Base-by-base conservation (phyloP, 257 asterid species). In the Rhazya stricta region DNA sequence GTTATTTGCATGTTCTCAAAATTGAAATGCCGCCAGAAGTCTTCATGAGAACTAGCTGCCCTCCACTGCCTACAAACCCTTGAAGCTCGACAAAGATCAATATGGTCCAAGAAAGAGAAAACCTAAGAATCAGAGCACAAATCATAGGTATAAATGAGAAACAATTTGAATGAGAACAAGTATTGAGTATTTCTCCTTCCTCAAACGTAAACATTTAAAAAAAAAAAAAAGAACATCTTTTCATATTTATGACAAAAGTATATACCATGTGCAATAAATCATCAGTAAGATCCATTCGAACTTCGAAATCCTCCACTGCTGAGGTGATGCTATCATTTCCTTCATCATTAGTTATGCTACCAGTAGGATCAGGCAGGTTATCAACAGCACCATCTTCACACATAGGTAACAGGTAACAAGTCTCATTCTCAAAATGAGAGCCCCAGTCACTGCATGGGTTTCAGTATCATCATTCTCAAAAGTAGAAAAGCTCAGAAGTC, bases 21-120 rank as follows among this genome's bases (percentile, higher is more conserved):
- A 86, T 95, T 89, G 82, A 92, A 82, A 86, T 79, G 84, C 67
- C 96, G 92, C 98, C 98, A 92, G 83, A 95, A 95, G 80, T 95
- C 98, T 86, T 95, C 99, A 80, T 95, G 99, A 72, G 97, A 87
- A 84, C 96, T 91, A 63, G 97, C 94, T 70, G 87, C 91, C 81
- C 97, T 89, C 99, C 99, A 95, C 87, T 92, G 99, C 85, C 83
- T 83, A 84, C 98, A 95, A 78, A 92, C 98, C 77, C 86, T 83
- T 77, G 98, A 91, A 27, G 96, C 96, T 82, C 89, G 93, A 83
- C 99, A 95, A 79, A 95, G 98, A 83, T 92, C 93, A 72, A 86
- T 74, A 77, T 92, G 97, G 67, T 76, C 90, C 95, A 95, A 86
- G 87, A 95, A 95, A 78, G 96, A 80, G 82, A 95, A 88, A 75